Base-by-base conservation (phyloP, 331 rosid species). In the Rhamnella rubrinervis region DNA sequence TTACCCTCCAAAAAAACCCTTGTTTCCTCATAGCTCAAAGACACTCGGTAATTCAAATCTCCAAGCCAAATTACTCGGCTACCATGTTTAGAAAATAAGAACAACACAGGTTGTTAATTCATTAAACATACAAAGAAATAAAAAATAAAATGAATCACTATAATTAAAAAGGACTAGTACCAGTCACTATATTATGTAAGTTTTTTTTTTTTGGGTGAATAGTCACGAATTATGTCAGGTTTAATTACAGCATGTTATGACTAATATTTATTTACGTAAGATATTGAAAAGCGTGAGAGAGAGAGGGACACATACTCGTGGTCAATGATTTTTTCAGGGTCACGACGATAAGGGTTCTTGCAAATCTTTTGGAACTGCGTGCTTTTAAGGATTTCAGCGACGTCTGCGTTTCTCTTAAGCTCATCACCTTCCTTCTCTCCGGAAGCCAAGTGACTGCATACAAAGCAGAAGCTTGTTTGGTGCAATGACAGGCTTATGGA, bases 371-470 rank as follows among this genome's bases (percentile, higher is more conserved):
- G 85, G 57, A 93, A 93, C 37, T 88, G 97, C n/a, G 81, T 81
- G 72, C 84, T 57, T 78, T 84, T 93, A 16, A 90, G 87, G 38
- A 93, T 93, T 85, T 93, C 98, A 35, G 76, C 57, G 51, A 87
- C 98, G 74, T 93, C 98, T 3, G 92, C 71, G 61, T 93, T 93
- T 76, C 98, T 86, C 82, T 40, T 88, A 13, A 90, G 68, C 83
- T 90, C 98, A 56, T 93, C 97, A 0, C 98, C 98, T 58, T 90
- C 98, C 80, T 93, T 93, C 83, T 93, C 98, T 63, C 98, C 98
- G 1, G 98, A 93, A 67, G 98, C 98, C 89, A 93, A 81, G 77
- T 93, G 98, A 76, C 98, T 86, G 76, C 98, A 93, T 37, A 90
- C 87, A 73, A 93, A 87, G 84, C 98, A 93, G 74, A 90, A 87